A percentile compares a stretch with the other conserved stretches of the same genome.
These are phyloP conservation scores for Mucor circinelloides DNA, from an alignment of 371 early-diverging fungal genomes.

Conservation along the genomic window DNA sequence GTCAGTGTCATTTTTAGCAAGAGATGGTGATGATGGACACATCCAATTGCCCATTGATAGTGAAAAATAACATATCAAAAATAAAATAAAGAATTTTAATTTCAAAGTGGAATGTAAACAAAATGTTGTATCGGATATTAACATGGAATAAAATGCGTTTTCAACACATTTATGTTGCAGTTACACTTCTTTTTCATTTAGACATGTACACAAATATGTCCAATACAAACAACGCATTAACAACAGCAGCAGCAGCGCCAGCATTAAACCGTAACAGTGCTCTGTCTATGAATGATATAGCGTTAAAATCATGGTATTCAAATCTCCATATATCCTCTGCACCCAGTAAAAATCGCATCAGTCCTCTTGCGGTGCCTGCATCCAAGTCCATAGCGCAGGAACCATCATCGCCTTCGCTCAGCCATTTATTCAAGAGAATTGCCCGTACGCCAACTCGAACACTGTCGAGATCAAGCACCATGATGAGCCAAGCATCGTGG, in stretches of 20 bases:
- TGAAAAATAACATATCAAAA: neutral
- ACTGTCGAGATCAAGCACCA: neutral
- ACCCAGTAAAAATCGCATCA: neutral
- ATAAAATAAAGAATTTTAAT: neutral
- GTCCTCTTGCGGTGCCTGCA: neutral
- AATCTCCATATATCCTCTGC: neutral
- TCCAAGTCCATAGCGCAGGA: neutral
- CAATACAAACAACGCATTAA: neutral
- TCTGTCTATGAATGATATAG: neutral
- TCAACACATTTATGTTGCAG: neutral
- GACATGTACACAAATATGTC: neutral
- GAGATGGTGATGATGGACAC: neutral
- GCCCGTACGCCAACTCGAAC: neutral
- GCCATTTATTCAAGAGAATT: neutral
- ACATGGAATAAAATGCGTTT: neutral
- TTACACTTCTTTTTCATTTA: neutral
- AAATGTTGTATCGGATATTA: neutral
- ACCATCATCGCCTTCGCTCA: neutral
- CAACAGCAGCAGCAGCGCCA: neutral
- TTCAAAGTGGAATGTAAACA: neutral
- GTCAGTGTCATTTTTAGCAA: neutral
- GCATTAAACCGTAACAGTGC: neutral
- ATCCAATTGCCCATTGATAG: slow-evolving; percentile 15
- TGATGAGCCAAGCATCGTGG: neutral
- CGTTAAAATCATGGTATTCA: neutral